phyloP scores from a whole-genome alignment of 2,329 filamentous ascomycete species.

The Diaporthe citri region DNA sequence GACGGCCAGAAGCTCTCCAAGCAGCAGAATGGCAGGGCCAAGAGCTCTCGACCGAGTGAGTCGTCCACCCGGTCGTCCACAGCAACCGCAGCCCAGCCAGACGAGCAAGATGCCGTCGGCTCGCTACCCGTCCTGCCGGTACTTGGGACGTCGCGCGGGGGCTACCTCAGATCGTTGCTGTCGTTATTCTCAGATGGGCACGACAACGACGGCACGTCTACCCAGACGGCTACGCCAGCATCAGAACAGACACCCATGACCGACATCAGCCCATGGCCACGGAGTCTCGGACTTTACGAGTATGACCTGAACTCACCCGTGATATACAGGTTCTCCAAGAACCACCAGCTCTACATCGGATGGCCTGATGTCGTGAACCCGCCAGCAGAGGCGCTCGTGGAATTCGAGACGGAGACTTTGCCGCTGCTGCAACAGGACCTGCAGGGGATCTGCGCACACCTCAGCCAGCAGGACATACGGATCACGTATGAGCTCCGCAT shows the following conservation, averaged over 20 bases:
- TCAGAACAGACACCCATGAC: slow-evolving; percentile 16
- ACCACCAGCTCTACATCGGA: slow-evolving; percentile 26
- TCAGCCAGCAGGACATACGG: slow-evolving; percentile 34
- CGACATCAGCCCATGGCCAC: neutral
- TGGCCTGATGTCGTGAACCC: slow-evolving; percentile 29
- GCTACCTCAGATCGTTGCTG: slow-evolving; percentile 31
- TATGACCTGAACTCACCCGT: slow-evolving; percentile 14
- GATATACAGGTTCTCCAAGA: slow-evolving; percentile 20
- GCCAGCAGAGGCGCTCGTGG: slow-evolving; percentile 28
- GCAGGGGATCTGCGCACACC: slow-evolving; percentile 24
- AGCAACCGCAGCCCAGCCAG: neutral
- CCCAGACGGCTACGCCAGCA: neutral
- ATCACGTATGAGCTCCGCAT: slow-evolving; percentile 37
- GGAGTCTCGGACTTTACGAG: slow-evolving; percentile 8
- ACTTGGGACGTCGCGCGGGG: slow-evolving; percentile 25
- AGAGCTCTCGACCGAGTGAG: slow-evolving; percentile 20
- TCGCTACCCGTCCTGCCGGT: neutral
- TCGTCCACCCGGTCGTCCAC: slow-evolving; percentile 21
- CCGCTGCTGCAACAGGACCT: slow-evolving; percentile 34
- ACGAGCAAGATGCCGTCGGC: slow-evolving; percentile 5
- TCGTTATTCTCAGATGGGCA: slow-evolving; percentile 23
- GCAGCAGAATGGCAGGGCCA: slow-evolving; percentile 4
- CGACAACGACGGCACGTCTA: neutral
- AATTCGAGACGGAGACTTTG: slow-evolving; percentile 35
- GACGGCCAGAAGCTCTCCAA: slow-evolving; percentile 4